Conservation (phyloP, 306 rosid species). For the Glycine latifolia region DNA sequence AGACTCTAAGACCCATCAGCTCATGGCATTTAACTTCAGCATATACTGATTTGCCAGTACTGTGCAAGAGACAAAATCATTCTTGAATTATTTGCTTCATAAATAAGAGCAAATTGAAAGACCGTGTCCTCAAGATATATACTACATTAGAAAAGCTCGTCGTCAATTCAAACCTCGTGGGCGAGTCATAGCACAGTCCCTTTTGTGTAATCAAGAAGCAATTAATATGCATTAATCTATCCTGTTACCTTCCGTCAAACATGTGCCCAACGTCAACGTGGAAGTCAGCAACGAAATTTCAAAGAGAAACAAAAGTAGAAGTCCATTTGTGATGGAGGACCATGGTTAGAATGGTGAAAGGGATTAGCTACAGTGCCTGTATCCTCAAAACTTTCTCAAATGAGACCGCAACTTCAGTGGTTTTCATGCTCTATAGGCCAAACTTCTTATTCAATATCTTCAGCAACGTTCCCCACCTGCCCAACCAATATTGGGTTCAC, state of each 20-base stretch:
- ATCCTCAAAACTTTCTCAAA: conserved; percentile 7
- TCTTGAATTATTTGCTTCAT: background rate
- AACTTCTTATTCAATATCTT: too few relatives aligned
- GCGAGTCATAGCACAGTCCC: background rate
- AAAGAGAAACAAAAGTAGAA: background rate
- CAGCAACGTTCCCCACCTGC: background rate
- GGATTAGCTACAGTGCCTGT: background rate
- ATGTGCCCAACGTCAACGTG: conserved; percentile 10
- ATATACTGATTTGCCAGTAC: too few relatives aligned
- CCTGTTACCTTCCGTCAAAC: conserved; percentile 14
- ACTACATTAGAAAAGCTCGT: background rate
- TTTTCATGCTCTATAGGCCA: too few relatives aligned
- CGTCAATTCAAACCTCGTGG: conserved; percentile 4
- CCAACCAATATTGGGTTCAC: too few relatives aligned
- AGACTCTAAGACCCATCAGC: too few relatives aligned
- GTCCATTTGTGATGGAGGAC: background rate
- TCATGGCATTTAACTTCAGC: background rate
- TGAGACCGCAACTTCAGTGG: background rate
- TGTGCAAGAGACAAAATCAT: background rate
- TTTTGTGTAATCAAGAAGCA: conserved; percentile 21
- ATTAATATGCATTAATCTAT: background rate
- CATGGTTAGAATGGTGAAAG: background rate
- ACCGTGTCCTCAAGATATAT: background rate
- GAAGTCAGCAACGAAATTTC: conserved; percentile 9
- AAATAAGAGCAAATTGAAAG: background rate